These are phyloP conservation scores for Actinomortierella wolfii DNA, from an alignment of 371 early-diverging fungal species.

Conservation along the genomic window DNA sequence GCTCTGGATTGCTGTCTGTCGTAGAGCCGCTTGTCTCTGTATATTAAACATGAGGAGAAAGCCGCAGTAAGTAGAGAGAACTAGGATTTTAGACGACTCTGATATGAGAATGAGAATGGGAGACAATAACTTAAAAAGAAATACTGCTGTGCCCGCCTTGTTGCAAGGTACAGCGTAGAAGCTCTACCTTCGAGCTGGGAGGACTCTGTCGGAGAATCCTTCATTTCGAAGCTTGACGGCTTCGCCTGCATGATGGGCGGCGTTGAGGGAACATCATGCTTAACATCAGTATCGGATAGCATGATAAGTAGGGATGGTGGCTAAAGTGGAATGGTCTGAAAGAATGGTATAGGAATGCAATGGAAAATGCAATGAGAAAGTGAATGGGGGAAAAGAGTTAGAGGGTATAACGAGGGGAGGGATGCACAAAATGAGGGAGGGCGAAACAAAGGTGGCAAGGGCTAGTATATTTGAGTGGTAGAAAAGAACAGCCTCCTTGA, in stretches of 20 bases:
- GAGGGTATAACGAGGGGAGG: too few relatives aligned
- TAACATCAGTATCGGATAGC: constrained; percentile 12
- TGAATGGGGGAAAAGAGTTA: too few relatives aligned
- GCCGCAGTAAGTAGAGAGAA: not conserved
- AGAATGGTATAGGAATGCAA: too few relatives aligned
- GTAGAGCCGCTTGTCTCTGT: not conserved
- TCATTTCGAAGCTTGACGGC: not conserved
- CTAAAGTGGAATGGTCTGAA: too few relatives aligned
- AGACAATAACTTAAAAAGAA: not conserved
- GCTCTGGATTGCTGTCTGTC: too few relatives aligned
- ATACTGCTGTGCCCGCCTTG: not conserved
- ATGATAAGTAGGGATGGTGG: not conserved
- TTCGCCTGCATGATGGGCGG: constrained; percentile 9
- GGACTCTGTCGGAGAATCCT: not conserved
- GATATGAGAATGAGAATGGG: not conserved
- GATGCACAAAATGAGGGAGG: too few relatives aligned
- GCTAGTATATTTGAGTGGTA: too few relatives aligned
- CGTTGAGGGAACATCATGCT: constrained; percentile 9
- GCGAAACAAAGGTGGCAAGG: too few relatives aligned
- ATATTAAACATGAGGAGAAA: constrained; percentile 1
- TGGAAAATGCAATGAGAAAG: too few relatives aligned
- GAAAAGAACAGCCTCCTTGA: too few relatives aligned
- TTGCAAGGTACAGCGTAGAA: not conserved
- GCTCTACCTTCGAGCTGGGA: not conserved
- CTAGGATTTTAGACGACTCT: not conserved